Base-by-base conservation (phyloP, 148 eudicot species). In the Camellia granthamiana region DNA sequence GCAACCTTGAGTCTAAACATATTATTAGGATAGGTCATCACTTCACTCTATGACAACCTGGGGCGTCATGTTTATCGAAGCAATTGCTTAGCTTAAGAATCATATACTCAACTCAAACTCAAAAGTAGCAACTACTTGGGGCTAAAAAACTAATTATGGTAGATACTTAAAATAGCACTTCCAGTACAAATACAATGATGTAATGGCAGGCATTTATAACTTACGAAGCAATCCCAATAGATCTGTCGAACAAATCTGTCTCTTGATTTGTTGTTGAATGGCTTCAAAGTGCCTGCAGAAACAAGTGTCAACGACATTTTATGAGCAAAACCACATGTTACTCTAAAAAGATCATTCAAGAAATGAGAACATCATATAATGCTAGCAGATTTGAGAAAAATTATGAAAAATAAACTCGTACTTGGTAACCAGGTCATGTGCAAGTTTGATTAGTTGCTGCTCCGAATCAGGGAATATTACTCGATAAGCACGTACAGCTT, bases 381-480 rank as follows among this genome's bases (percentile, higher is more conserved):
- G n/a, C 3, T 71, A 61, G 14, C 23, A 75, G 52, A 70, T 59
- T 51, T 58, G 41, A 74, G 65, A 74, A 66, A 55, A 65, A 12
- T 13, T 58, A 9, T 18, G 70, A 55, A 59, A 65, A 19, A 49
- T 62, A 10, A 47, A 52, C 51, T 42, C 85, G 11, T 92, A 94
- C 99, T 88, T 96, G 59, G 80, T 78, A 80, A 92, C 81, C 43
- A 93, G 87, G 75, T 91, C 88, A 78, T 83, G 94, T 68, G 92
- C 89, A 68, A 96, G 91, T 87, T 86, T 91, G 75, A 88, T 85
- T 80, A 96, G 90, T 46, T 92, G 89, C 79, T 86, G 85, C 72
- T 92, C 97, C 47, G 99, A 92, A 91, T 96, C 91, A 77, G 94
- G 94, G 80, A 96, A 93, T 87, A 96, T 94, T 75, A 83, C 90